phyloP scores from a whole-genome alignment of 371 early-diverging fungal genomes.

The Saksenaea vasiformis region DNA sequence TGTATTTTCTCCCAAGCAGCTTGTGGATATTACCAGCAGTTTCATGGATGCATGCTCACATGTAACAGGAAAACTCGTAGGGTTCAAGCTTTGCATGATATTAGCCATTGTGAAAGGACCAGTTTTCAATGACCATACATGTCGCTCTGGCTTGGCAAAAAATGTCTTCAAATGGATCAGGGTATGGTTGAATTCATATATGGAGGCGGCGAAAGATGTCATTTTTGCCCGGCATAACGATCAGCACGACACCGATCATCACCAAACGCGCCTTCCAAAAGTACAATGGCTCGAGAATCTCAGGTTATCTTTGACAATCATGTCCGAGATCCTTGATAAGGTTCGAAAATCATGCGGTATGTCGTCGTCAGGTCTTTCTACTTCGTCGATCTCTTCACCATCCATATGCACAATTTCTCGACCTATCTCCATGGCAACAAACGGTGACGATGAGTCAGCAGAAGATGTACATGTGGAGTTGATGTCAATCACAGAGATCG shows the following conservation, averaged over 20 bases:
- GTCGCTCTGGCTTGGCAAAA: constrained; percentile 51
- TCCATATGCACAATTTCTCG: constrained; percentile 37
- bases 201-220: constrained; percentile 44
- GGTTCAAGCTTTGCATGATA: constrained; percentile 61
- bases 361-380: constrained; percentile 31
- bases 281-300: constrained; percentile 59
- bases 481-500: constrained; percentile 25
- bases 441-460: constrained; percentile 18
- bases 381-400: constrained; percentile 34
- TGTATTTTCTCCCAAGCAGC: constrained; percentile 48
- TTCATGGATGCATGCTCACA: constrained; percentile 57
- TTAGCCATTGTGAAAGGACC: constrained; percentile 59
- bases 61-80: constrained; percentile 58
- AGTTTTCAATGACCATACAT: constrained; percentile 54
- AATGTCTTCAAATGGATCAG: constrained; percentile 61
- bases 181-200: constrained; percentile 58
- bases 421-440: constrained; percentile 42
- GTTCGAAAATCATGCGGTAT: constrained; percentile 47
- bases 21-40: constrained; percentile 49
- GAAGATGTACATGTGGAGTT: constrained; percentile 29
- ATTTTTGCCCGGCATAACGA: constrained; percentile 46
- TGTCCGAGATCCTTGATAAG: constrained; percentile 56
- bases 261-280: constrained; percentile 35
- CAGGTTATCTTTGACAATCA: constrained; percentile 53
- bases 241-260: constrained; percentile 28